Evolutionary conservation across 2,329 filamentous ascomycete species (phyloP).

Genomic region (Cercospora janseana): DNA sequence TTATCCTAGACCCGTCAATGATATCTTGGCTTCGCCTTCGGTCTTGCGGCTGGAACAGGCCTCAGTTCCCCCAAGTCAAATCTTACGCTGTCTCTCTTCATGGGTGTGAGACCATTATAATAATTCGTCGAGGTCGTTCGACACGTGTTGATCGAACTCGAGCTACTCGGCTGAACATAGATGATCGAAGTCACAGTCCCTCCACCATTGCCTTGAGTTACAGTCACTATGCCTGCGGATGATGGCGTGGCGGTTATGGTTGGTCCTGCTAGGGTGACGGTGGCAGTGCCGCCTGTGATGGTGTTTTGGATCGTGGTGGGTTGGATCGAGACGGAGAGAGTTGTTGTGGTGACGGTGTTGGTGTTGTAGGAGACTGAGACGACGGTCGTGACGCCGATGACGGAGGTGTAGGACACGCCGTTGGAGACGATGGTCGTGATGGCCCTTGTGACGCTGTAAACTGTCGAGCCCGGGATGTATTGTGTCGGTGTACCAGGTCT

Average conservation of each 20-base stretch:
- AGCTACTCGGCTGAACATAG: constrained; percentile 18
- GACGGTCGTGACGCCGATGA: constrained; percentile 6
- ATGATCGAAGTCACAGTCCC: constrained; percentile 14
- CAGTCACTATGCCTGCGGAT: constrained; percentile 19
- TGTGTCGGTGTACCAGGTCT: constrained; percentile 7
- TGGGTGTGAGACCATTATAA: constrained; percentile 23
- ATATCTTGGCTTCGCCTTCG: background rate
- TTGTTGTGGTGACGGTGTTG: constrained; percentile 31
- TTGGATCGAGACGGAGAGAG: constrained; percentile 17
- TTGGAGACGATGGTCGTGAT: background rate
- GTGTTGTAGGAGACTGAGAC: constrained; percentile 20
- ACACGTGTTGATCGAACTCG: constrained; percentile 28
- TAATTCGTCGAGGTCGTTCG: constrained; percentile 34
- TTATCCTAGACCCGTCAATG: too few species aligned
- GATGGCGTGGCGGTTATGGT: constrained; percentile 25
- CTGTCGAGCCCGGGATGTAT: constrained; percentile 8
- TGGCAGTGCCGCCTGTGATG: constrained; percentile 19
- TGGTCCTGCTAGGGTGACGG: constrained; percentile 21
- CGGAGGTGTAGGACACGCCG: constrained; percentile 5
- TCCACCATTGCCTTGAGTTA: constrained; percentile 23
- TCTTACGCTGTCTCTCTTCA: constrained; percentile 2
- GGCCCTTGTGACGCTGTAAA: background rate
- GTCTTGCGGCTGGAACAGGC: constrained; percentile 3
- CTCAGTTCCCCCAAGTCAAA: background rate
- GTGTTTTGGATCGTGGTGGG: constrained; percentile 22